A percentile compares a stretch with the other conserved stretches of the same genome.
Evolutionary conservation across 352 stramenopile genomes (phyloP).

Genomic region (Phytophthora brassicae): DNA sequence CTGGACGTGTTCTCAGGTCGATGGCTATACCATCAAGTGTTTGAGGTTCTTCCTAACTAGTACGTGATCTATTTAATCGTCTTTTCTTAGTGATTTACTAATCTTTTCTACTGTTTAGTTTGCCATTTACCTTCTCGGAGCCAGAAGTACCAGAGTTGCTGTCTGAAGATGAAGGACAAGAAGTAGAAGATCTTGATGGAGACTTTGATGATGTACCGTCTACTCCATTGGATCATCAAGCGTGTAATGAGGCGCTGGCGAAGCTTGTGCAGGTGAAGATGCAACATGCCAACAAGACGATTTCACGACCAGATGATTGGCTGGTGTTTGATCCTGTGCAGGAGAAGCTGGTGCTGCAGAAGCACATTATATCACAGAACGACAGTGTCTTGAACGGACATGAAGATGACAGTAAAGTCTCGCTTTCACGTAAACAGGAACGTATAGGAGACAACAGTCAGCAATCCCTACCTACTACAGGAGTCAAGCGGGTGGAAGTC

Average conservation of each 20-base stretch:
- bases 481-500: slow-evolving; percentile 1
- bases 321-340: slow-evolving; percentile 73
- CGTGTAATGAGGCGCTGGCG: slow-evolving; percentile 46
- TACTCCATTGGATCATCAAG: slow-evolving; percentile 31
- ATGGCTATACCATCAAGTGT: slow-evolving; percentile 57
- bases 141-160: slow-evolving; percentile 63
- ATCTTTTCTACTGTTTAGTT: slow-evolving; percentile 30
- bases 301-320: slow-evolving; percentile 66
- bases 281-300: slow-evolving; percentile 49
- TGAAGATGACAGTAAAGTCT: slow-evolving; percentile 23
- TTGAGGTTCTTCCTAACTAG: slow-evolving; percentile 52
- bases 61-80: slow-evolving; percentile 39
- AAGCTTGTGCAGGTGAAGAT: slow-evolving; percentile 70
- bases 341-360: slow-evolving; percentile 62
- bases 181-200: slow-evolving; percentile 22
- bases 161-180: slow-evolving; percentile 47
- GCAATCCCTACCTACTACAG: background rate
- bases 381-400: slow-evolving; percentile 15
- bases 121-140: slow-evolving; percentile 58
- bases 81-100: no score
- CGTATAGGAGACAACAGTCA: slow-evolving; percentile 27
- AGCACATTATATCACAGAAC: slow-evolving; percentile 40
- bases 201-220: slow-evolving; percentile 21
- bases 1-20: slow-evolving; percentile 52
- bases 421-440: slow-evolving; percentile 24